These are phyloP conservation scores for Pulveroboletus sp. DNA, from an alignment of 768 basidiomycete species.

Conservation along the genomic window DNA sequence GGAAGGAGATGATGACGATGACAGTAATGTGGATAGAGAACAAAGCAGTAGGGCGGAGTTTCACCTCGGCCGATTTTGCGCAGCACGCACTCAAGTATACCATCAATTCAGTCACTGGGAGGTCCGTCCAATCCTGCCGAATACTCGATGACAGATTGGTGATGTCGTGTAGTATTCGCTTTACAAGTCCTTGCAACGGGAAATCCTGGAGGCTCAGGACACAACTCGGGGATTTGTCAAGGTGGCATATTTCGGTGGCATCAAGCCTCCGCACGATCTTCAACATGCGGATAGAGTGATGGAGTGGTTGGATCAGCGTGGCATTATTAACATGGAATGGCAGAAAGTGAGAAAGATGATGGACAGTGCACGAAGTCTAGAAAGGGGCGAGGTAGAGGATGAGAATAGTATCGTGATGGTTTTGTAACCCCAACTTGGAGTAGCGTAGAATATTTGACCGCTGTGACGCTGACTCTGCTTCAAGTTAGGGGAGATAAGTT, in stretches of 20 bases:
- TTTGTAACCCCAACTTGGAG: no score
- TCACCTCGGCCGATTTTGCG: slow-evolving; percentile 78
- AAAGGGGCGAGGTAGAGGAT: slow-evolving; percentile 45
- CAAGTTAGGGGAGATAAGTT: not conserved
- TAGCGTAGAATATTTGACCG: no score
- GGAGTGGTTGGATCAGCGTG: slow-evolving; percentile 74
- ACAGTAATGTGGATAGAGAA: slow-evolving; percentile 4
- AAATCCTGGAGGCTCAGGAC: slow-evolving; percentile 54
- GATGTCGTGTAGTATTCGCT: slow-evolving; percentile 52
- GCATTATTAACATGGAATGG: slow-evolving; percentile 67
- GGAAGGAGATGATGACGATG: slow-evolving; percentile 23
- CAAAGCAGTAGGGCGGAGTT: slow-evolving; percentile 37
- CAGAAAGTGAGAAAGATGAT: slow-evolving; percentile 66
- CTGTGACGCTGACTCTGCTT: no score
- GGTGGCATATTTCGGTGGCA: slow-evolving; percentile 51
- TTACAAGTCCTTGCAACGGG: slow-evolving; percentile 52
- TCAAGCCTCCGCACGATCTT: slow-evolving; percentile 61
- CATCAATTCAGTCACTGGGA: slow-evolving; percentile 83
- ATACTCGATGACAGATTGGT: not conserved
- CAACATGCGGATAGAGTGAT: slow-evolving; percentile 73
- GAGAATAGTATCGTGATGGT: slow-evolving; percentile 15
- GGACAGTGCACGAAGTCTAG: slow-evolving; percentile 66
- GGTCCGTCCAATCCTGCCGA: slow-evolving; percentile 39
- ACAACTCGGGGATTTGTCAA: slow-evolving; percentile 48
- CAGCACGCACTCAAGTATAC: slow-evolving; percentile 58